Evolutionary conservation across 257 asterid species (phyloP).

Genomic region (Scutellaria barbata): DNA sequence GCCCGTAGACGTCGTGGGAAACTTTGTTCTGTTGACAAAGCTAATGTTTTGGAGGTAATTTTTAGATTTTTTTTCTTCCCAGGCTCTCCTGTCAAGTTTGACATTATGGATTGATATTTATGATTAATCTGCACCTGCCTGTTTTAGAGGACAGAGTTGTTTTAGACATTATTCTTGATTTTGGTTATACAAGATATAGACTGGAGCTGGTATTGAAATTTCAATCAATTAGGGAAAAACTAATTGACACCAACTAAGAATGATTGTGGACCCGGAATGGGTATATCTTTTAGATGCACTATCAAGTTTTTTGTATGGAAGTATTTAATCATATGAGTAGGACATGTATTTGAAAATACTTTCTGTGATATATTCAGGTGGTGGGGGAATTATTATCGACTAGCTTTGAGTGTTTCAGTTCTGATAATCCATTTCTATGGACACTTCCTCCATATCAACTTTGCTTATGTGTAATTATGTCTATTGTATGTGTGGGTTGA

Average conservation of each 20-base stretch:
- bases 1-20: conserved; percentile 88
- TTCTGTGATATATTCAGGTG: too few species aligned
- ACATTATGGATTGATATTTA: conserved; percentile 1
- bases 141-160: neutral
- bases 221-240: neutral
- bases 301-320: too few species aligned
- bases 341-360: too few species aligned
- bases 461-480: neutral
- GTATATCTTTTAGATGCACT: too few species aligned
- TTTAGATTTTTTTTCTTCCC: neutral
- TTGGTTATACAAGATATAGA: neutral
- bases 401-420: too few species aligned
- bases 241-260: neutral
- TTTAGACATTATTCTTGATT: conserved; percentile 19
- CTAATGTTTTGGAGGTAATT: conserved; percentile 95
- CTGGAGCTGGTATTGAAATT: neutral
- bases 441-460: neutral
- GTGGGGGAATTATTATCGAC: too few species aligned
- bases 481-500: neutral
- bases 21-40: conserved; percentile 97
- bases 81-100: conserved; percentile 21
- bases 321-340: too few species aligned
- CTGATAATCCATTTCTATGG: too few species aligned
- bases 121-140: conserved; percentile 3
- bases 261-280: neutral